Base-by-base conservation (phyloP, 768 basidiomycete species). In the Tulasnella calospora region DNA sequence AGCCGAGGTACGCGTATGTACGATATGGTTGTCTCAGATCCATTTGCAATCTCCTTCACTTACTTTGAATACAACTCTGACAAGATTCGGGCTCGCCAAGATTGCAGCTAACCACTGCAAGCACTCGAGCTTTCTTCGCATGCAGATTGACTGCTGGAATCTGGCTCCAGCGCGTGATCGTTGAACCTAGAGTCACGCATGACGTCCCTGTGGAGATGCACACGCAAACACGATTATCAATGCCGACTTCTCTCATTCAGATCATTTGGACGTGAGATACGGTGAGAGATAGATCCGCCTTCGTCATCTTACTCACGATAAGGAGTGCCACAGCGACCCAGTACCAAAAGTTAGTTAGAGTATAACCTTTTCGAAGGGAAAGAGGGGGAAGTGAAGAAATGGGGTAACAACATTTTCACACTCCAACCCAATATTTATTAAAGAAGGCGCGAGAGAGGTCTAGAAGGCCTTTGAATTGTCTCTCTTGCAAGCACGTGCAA, bases 61-160 rank as follows among this genome's bases (percentile, higher is more conserved):
- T 98, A 97, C 83, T 98, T 98, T 36, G 92, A 89, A 84, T 98
- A 98, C 12, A 92, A 93, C 83, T 99, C 97, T 23, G 99, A 86
- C 27, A 99, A 86, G 13, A 96, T 83, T 99, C 97, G 0, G 98
- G 86, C 80, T 98, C 97, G n/a, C n/a, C n/a, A n/a, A n/a, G n/a
- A n/a, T n/a, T n/a, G n/a, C n/a, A n/a, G n/a, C n/a, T n/a, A n/a
- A n/a, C n/a, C n/a, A n/a, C n/a, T n/a, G n/a, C n/a, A n/a, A n/a
- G n/a, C n/a, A n/a, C n/a, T n/a, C n/a, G n/a, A n/a, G n/a, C n/a
- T n/a, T n/a, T n/a, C n/a, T n/a, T n/a, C n/a, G n/a, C n/a, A n/a
- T n/a, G n/a, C n/a, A n/a, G n/a, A n/a, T n/a, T n/a, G n/a, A n/a
- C n/a, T n/a, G n/a, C n/a, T n/a, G n/a, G n/a, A n/a, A n/a, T n/a